A percentile compares a stretch with the other conserved stretches of the same genome.
Conservation (phyloP, 768 basidiomycete genomes). For the Lactarius tabidus region DNA sequence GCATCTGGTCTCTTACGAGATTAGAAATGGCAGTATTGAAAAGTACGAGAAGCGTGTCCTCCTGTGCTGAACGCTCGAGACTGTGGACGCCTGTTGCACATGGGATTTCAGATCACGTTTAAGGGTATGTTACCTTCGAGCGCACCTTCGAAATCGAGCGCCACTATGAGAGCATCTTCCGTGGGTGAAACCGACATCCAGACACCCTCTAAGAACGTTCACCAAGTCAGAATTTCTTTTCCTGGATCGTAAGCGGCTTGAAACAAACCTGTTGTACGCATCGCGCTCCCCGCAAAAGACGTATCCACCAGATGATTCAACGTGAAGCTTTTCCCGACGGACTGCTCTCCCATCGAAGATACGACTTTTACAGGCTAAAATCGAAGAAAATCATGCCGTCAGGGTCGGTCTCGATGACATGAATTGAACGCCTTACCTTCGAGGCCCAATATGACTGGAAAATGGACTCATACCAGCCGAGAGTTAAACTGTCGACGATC, state of each 20-base stretch:
- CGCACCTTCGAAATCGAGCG: conserved; percentile 61
- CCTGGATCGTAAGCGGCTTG: background rate
- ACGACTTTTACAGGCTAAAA: conserved; percentile 59
- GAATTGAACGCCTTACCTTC: conserved; percentile 36
- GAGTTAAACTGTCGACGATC: conserved; percentile 52
- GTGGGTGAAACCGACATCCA: conserved; percentile 70
- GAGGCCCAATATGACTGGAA: conserved; percentile 60
- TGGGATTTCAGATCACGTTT: background rate
- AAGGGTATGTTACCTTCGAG: background rate
- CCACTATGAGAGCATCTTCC: conserved; percentile 48
- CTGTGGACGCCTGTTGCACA: conserved; percentile 50
- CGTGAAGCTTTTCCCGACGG: conserved; percentile 57
- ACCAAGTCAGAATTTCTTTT: background rate
- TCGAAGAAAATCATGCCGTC: background rate
- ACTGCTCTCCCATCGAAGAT: conserved; percentile 67
- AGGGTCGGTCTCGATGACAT: background rate
- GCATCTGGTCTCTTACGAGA: conserved; percentile 35
- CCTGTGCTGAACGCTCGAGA: conserved; percentile 61
- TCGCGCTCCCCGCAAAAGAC: conserved; percentile 62
- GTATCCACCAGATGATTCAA: conserved; percentile 61
- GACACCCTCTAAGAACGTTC: conserved; percentile 43
- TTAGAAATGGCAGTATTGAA: conserved; percentile 67
- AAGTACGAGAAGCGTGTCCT: conserved; percentile 58
- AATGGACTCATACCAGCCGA: conserved; percentile 65
- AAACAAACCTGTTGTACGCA: conserved; percentile 49